These are phyloP conservation scores for Whalleya microplaca DNA, from an alignment of 2,329 filamentous ascomycete species.

Conservation along the genomic window DNA sequence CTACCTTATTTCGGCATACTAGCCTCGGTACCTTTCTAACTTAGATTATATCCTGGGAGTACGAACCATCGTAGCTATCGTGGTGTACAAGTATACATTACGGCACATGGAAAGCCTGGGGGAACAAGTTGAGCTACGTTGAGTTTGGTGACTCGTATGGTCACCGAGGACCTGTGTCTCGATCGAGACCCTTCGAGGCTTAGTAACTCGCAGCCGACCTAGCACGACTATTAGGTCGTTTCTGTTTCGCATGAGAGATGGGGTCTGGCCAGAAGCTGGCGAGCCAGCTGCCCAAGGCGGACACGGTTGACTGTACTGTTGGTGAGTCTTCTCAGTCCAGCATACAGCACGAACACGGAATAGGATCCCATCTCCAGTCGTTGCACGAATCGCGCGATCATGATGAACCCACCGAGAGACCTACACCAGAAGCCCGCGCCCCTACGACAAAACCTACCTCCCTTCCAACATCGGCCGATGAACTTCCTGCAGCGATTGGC, in stretches of 20 bases:
- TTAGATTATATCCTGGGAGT: neutral
- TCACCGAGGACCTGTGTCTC: constrained; percentile 16
- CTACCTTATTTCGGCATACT: neutral
- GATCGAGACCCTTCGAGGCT: constrained; percentile 12
- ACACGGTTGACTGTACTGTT: constrained; percentile 4
- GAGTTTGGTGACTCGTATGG: constrained; percentile 2
- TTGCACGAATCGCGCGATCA: neutral
- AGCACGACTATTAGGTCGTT: constrained; percentile 26
- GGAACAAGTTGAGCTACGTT: neutral
- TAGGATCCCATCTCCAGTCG: constrained; percentile 1
- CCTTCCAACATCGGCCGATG: constrained; percentile 1
- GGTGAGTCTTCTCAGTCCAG: constrained; percentile 1
- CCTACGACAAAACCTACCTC: constrained; percentile 5
- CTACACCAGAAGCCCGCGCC: constrained; percentile 5
- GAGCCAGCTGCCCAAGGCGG: constrained; percentile 1
- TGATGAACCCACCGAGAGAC: constrained; percentile 2
- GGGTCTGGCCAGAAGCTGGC: constrained; percentile 18
- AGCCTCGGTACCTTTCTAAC: neutral
- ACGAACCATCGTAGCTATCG: neutral
- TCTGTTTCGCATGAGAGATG: constrained; percentile 13
- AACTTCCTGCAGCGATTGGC: neutral
- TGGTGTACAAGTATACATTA: neutral
- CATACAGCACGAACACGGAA: constrained; percentile 2
- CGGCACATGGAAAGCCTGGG: neutral
- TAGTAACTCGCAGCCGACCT: neutral